Evolutionary conservation across 306 rosid species (phyloP), one percentile per base, ranked within the genome.

Genomic region (Myrica gale): DNA sequence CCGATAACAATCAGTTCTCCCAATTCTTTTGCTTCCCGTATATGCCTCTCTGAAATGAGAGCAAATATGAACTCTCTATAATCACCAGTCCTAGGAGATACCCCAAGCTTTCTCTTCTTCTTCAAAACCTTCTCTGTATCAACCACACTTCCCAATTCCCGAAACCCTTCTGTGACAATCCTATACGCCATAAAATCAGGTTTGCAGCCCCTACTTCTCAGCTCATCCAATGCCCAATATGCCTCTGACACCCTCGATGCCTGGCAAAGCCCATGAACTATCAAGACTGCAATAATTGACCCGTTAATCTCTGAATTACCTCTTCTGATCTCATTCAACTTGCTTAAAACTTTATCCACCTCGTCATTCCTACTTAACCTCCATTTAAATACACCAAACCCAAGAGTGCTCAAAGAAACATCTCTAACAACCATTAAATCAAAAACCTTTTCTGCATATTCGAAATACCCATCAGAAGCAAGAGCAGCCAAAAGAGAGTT

Each of bases 161-260:
- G 86, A 77, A 89, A 85, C 3, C 84, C 92, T 39, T 86, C 82
- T 0, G 95, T 89, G 17, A 94, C 89, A 88, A 90, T 84, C 88
- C 95, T 84, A 32, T 94, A 94, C 2, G 97, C 92, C 89, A 94
- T 83, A 76, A 94, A 95, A 87, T 95, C 98, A 44, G 98, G 95
- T 78, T 95, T 95, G 82, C 93, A 92, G 2, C 84, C 90, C 81
- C 87, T 86, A 50, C 65, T 84, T 75, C 96, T 84, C 55, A 94
- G 88, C 62, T 90, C 97, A 74, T 80, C 88, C 80, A 94, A 66
- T 52, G 86, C 76, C 80, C 76, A 76, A 67, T 80, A 77, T 68
- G 95, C 97, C 84, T 92, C 98, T 0, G 74, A 77, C 8, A 77
- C 84, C 78, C 77, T 87, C 3, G 90, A 82, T 37, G 87, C 93